Conservation (phyloP, 1,284 basidiomycete genomes). For the Golubevia sp. region DNA sequence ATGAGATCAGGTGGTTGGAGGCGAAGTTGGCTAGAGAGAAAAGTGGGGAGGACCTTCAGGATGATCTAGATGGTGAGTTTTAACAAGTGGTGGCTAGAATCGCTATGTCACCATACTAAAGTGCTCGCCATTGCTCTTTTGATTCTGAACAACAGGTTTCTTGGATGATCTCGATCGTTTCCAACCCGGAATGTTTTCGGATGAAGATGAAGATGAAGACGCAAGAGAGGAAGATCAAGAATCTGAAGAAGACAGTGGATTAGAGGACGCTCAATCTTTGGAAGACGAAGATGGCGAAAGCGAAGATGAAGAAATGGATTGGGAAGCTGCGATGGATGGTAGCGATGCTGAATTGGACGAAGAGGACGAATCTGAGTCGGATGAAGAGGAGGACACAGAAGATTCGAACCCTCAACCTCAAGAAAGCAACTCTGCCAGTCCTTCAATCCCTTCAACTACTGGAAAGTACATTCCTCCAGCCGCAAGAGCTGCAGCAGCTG, state of each 20-base stretch:
- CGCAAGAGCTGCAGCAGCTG: constrained; percentile 62
- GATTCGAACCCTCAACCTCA: background rate
- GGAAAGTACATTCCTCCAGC: constrained; percentile 66
- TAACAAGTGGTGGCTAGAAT: background rate
- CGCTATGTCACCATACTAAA: background rate
- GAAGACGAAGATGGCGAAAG: constrained; percentile 9
- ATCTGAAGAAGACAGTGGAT: constrained; percentile 14
- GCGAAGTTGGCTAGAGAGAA: constrained; percentile 26
- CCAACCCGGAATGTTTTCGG: constrained; percentile 27
- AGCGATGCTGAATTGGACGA: constrained; percentile 7
- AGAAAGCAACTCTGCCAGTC: background rate
- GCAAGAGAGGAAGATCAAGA: constrained; percentile 7
- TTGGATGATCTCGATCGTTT: constrained; percentile 44
- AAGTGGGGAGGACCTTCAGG: constrained; percentile 15
- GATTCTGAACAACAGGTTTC: constrained; percentile 17
- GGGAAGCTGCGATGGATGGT: background rate
- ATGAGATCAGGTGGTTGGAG: constrained; percentile 59
- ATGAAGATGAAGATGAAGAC: constrained; percentile 16
- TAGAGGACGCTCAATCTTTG: constrained; percentile 16
- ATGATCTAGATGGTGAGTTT: constrained; percentile 13
- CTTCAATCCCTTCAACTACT: constrained; percentile 19
- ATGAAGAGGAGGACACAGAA: constrained; percentile 2
- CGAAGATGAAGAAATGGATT: constrained; percentile 2
- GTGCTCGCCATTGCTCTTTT: background rate
- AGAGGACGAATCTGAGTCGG: background rate